These are phyloP conservation scores for Suillus cothurnatus DNA, from an alignment of 768 basidiomycete species.

Conservation along the genomic window DNA sequence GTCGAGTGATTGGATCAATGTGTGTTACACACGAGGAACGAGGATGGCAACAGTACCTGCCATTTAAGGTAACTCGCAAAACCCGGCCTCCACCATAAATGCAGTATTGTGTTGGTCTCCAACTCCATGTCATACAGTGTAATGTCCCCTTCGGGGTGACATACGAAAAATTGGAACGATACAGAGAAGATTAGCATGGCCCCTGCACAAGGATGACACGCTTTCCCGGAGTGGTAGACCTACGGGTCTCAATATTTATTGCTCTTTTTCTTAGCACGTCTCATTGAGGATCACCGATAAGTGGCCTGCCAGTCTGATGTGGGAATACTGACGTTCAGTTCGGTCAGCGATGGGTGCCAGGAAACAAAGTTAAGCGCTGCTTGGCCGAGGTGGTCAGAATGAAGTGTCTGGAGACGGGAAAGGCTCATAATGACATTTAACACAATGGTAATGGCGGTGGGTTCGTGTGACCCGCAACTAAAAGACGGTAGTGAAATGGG, in stretches of 20 bases:
- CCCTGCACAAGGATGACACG: constrained; percentile 99
- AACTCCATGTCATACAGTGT: neutral
- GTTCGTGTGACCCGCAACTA: too few species aligned
- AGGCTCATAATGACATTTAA: too few species aligned
- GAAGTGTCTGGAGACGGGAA: too few species aligned
- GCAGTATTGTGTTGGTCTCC: neutral
- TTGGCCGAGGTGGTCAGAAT: too few species aligned
- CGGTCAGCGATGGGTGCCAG: too few species aligned
- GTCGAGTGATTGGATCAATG: neutral
- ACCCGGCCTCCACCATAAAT: neutral
- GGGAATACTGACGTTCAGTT: too few species aligned
- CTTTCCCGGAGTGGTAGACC: constrained; percentile 89
- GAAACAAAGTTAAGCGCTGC: too few species aligned
- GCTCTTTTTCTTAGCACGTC: constrained; percentile 11
- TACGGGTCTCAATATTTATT: constrained; percentile 46
- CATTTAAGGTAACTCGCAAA: neutral
- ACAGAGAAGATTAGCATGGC: constrained; percentile 99
- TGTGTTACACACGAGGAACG: too few species aligned
- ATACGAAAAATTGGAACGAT: constrained; percentile 99
- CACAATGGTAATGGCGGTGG: too few species aligned
- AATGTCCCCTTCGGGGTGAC: constrained; percentile 87
- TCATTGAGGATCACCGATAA: too few species aligned
- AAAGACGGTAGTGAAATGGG: too few species aligned
- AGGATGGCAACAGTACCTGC: neutral
- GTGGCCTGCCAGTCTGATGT: too few species aligned